Conservation (phyloP, 2,329 filamentous ascomycete species). For the Monilinia vaccinii-corymbosi region DNA sequence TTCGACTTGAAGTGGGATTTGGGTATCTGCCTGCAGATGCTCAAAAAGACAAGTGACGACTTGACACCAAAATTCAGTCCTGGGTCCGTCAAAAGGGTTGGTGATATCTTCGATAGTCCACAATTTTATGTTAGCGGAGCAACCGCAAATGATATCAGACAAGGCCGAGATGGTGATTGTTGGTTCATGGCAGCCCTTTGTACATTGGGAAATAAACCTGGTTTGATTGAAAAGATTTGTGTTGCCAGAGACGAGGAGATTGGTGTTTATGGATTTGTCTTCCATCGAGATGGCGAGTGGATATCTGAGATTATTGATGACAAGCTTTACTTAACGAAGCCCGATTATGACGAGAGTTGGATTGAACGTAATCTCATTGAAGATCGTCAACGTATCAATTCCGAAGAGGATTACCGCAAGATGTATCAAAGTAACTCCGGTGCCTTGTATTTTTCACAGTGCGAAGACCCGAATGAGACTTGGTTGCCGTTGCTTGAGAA, state of each 20-base stretch:
- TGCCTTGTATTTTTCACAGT: constrained; percentile 70
- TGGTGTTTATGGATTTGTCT: constrained; percentile 83
- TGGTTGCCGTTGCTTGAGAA: constrained; percentile 77
- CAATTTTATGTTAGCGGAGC: constrained; percentile 69
- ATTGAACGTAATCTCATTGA: constrained; percentile 66
- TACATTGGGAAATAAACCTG: constrained; percentile 47
- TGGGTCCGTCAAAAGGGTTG: constrained; percentile 49
- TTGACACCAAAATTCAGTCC: constrained; percentile 10
- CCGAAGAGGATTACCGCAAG: constrained; percentile 46
- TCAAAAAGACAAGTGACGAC: constrained; percentile 22
- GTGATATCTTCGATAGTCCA: constrained; percentile 64
- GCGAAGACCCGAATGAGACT: constrained; percentile 67
- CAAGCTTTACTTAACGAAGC: constrained; percentile 74
- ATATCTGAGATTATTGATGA: constrained; percentile 80
- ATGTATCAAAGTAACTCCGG: constrained; percentile 49
- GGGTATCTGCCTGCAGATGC: constrained; percentile 41
- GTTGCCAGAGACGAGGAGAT: constrained; percentile 40
- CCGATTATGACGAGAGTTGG: constrained; percentile 62
- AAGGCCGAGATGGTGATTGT: constrained; percentile 72
- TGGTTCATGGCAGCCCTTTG: constrained; percentile 78
- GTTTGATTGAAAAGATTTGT: constrained; percentile 38
- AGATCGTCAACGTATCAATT: constrained; percentile 53
- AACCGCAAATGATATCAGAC: constrained; percentile 65
- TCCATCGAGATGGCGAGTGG: constrained; percentile 81
- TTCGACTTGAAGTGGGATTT: constrained; percentile 56